Percentiles rank a stretch among this genome's conserved stretches.
phyloP scores from a whole-genome alignment of 257 asterid species.

The Primulina huaijiensis region DNA sequence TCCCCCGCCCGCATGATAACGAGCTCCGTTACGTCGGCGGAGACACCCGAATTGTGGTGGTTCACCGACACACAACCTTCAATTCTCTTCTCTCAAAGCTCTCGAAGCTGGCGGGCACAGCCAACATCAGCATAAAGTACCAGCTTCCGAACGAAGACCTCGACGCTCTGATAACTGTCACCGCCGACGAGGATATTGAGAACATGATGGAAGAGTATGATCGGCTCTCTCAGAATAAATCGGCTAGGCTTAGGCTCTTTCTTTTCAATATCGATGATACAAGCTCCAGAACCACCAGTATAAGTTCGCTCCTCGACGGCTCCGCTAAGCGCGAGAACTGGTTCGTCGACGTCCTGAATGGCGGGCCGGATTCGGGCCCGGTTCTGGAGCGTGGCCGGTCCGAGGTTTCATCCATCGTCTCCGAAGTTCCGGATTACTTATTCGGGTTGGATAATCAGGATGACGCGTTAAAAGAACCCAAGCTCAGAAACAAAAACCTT shows the following conservation, averaged over 20 bases:
- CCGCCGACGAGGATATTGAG: slow-evolving; percentile 58
- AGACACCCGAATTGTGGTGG: slow-evolving; percentile 54
- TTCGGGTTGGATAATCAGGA: slow-evolving; percentile 84
- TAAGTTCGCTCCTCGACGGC: slow-evolving; percentile 84
- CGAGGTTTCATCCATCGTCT: slow-evolving; percentile 79
- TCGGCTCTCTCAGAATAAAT: slow-evolving; percentile 29
- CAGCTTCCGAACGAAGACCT: slow-evolving; percentile 64
- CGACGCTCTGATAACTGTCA: slow-evolving; percentile 57
- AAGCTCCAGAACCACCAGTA: slow-evolving; percentile 53
- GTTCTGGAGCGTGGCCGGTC: slow-evolving; percentile 80
- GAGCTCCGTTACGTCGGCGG: slow-evolving; percentile 68
- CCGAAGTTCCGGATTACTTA: slow-evolving; percentile 86
- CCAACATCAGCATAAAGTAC: slow-evolving; percentile 42
- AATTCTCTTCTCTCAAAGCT: slow-evolving; percentile 36
- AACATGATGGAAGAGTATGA: slow-evolving; percentile 67
- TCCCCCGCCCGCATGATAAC: slow-evolving; percentile 63
- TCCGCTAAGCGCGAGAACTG: slow-evolving; percentile 81
- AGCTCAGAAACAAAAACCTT: slow-evolving; percentile 29
- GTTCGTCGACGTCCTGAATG: slow-evolving; percentile 89
- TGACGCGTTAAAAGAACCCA: slow-evolving; percentile 45
- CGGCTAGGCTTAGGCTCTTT: slow-evolving; percentile 48
- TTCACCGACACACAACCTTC: slow-evolving; percentile 22
- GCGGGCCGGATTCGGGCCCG: slow-evolving; percentile 45
- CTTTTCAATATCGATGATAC: slow-evolving; percentile 24
- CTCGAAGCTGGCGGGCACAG: slow-evolving; percentile 28